A percentile compares a stretch with the other conserved stretches of the same genome.
Conservation (phyloP, 805 yeast genomes). For the Yarrowia sp. region DNA sequence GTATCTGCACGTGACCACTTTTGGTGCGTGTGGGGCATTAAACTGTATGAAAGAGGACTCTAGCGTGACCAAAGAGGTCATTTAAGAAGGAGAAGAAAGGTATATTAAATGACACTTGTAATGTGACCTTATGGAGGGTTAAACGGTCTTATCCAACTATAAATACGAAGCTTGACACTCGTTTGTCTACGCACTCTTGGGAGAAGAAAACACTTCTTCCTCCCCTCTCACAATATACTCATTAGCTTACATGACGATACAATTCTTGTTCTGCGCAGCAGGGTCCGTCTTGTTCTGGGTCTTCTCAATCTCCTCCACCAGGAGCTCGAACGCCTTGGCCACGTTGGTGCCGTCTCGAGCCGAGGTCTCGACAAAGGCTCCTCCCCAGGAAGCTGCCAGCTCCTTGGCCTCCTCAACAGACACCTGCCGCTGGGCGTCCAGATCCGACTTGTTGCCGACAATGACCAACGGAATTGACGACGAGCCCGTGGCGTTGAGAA, state of each 20-base stretch:
- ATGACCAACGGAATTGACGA: slow-evolving; percentile 78
- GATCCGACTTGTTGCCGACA: slow-evolving; percentile 79
- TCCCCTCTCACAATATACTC: not conserved
- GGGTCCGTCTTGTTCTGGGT: slow-evolving; percentile 55
- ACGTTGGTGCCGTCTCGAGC: slow-evolving; percentile 83
- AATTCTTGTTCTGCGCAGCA: slow-evolving; percentile 56
- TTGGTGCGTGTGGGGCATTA: slow-evolving; percentile 16
- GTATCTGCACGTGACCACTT: slow-evolving; percentile 36
- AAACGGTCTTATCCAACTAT: no score
- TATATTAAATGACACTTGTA: not conserved
- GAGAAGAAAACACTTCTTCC: no score
- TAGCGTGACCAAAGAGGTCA: not conserved
- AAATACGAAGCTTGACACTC: no score
- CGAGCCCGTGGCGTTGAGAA: slow-evolving; percentile 66
- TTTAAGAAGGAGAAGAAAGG: not conserved
- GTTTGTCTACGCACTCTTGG: no score
- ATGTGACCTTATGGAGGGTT: no score
- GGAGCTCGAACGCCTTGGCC: slow-evolving; percentile 62
- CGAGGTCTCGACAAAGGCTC: slow-evolving; percentile 82
- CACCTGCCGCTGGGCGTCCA: slow-evolving; percentile 66
- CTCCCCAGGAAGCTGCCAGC: slow-evolving; percentile 69
- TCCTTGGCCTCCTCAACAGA: slow-evolving; percentile 63
- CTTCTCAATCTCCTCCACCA: slow-evolving; percentile 67
- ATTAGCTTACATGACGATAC: slow-evolving; percentile 54
- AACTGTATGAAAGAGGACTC: not conserved